Conservation (phyloP, 2,329 filamentous ascomycete genomes). For the Fonsecaea erecta region DNA sequence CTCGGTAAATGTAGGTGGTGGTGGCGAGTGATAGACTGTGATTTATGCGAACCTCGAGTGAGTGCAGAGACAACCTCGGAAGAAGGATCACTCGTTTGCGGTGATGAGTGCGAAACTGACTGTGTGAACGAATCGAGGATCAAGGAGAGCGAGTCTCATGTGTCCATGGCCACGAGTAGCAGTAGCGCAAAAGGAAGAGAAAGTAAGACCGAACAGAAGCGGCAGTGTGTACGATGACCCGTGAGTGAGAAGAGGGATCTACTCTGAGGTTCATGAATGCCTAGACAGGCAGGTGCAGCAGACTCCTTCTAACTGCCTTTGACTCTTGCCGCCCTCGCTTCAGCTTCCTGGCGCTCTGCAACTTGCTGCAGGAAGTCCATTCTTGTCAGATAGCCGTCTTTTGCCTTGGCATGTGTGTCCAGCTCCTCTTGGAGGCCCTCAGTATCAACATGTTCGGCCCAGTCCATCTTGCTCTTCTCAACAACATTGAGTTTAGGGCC, state of each 20-base stretch:
- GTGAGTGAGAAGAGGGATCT: background rate
- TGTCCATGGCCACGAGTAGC: background rate
- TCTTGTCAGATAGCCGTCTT: conserved; percentile 64
- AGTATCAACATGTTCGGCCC: conserved; percentile 66
- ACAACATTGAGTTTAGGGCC: conserved; percentile 68
- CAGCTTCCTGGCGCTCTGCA: conserved; percentile 61
- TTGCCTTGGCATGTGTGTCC: conserved; percentile 64
- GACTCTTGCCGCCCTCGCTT: conserved; percentile 57
- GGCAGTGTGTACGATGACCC: background rate
- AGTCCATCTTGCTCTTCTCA: conserved; percentile 68
- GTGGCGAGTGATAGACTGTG: background rate
- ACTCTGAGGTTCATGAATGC: background rate
- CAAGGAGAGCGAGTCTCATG: background rate
- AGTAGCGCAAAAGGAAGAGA: background rate
- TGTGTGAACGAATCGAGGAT: background rate
- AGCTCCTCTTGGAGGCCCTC: conserved; percentile 66
- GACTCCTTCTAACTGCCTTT: conserved; percentile 40
- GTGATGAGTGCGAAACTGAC: background rate
- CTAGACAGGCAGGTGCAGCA: background rate
- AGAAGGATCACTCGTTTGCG: background rate
- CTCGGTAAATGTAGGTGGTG: background rate
- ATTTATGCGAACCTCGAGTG: background rate
- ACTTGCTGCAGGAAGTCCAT: conserved; percentile 67
- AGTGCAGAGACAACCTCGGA: background rate
- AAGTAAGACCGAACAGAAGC: background rate